A percentile compares a stretch with the other conserved stretches of the same genome.
These are phyloP conservation scores for Chlamydomonas eustigma DNA, from an alignment of 139 green algal genomes.

Conservation along the genomic window DNA sequence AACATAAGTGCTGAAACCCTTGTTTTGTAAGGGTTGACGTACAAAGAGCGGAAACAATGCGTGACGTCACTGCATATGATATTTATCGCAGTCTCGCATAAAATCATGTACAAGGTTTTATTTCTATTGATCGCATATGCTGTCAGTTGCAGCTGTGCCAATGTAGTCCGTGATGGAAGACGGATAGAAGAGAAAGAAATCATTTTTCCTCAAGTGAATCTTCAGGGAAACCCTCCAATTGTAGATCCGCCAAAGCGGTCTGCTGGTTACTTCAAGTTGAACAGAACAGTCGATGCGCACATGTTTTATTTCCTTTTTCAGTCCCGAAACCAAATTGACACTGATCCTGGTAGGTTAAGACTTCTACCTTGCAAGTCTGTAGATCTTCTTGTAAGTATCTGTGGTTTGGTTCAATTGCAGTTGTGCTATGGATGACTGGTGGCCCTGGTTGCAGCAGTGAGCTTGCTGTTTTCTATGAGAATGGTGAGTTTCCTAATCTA, in stretches of 20 bases:
- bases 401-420: slow-evolving; percentile 13
- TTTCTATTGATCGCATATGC: too few species aligned
- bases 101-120: too few species aligned
- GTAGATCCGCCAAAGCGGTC: background rate
- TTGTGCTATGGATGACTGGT: slow-evolving; percentile 81
- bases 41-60: too few species aligned
- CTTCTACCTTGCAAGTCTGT: background rate
- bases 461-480: slow-evolving; percentile 86
- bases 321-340: slow-evolving; percentile 7
- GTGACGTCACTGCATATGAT: too few species aligned
- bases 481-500: slow-evolving; percentile 82
- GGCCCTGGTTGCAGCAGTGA: slow-evolving; percentile 90
- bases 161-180: too few species aligned
- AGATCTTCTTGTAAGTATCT: background rate
- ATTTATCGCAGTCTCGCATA: too few species aligned
- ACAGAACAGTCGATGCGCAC: slow-evolving; percentile 54
- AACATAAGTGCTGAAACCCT: too few species aligned
- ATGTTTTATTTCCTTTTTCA: slow-evolving; percentile 92
- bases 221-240: background rate
- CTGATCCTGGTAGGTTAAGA: background rate
- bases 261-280: slow-evolving; percentile 67
- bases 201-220: background rate
- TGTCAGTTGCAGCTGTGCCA: too few species aligned
- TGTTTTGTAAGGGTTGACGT: too few species aligned
- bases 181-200: background rate